Conservation (phyloP, 352 stramenopile genomes). For the Blastocystis sp. region DNA sequence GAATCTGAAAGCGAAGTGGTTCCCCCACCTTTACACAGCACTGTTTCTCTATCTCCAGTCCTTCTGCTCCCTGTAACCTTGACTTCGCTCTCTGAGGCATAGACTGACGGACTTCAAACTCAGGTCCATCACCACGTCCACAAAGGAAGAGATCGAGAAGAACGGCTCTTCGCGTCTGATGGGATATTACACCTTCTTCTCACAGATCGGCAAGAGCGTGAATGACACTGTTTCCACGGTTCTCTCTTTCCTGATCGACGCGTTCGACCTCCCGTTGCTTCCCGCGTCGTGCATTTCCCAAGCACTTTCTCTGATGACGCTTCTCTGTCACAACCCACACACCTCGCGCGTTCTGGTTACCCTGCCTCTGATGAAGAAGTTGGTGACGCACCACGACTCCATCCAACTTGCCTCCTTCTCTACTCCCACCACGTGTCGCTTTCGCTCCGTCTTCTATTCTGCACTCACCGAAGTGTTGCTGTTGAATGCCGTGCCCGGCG, state of each 20-base stretch:
- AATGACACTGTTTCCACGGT: not conserved
- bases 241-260: not conserved
- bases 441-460: conserved; percentile 12
- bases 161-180: not conserved
- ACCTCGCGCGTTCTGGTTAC: not conserved
- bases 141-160: not conserved
- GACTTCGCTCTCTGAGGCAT: not conserved
- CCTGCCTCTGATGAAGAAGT: not conserved
- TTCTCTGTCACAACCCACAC: conserved; percentile 1
- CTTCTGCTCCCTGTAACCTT: no score
- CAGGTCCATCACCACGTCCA: not conserved
- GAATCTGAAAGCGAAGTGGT: not conserved
- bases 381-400: not conserved
- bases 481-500: not conserved
- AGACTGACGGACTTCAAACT: conserved; percentile 40
- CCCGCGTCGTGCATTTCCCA: not conserved
- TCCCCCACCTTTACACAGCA: not conserved
- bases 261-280: not conserved
- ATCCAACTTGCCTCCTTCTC: not conserved
- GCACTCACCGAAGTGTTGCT: conserved; percentile 42
- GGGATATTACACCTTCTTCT: conserved; percentile 20
- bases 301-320: not conserved
- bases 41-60: not conserved
- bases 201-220: not conserved
- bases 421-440: not conserved